Evolutionary conservation across 495 filamentous ascomycete genomes (phyloP).

Genomic region (Talaromyces proteolyticus): DNA sequence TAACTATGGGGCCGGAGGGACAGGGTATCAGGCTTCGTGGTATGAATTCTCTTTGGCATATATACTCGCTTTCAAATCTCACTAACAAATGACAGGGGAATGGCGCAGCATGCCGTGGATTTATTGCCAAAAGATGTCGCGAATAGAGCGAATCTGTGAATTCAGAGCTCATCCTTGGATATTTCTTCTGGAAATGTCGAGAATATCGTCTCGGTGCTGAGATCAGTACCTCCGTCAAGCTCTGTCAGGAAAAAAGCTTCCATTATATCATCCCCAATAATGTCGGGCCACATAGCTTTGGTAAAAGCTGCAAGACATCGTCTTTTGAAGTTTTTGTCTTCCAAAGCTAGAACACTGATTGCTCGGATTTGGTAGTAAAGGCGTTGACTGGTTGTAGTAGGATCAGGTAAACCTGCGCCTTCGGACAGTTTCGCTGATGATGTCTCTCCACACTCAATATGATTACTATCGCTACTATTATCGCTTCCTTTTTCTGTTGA

Average conservation of each 20-base stretch:
- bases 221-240: neutral
- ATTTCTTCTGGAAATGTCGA: neutral
- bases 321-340: neutral
- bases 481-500: neutral
- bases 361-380: constrained; percentile 1
- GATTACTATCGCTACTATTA: neutral
- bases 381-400: neutral
- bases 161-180: neutral
- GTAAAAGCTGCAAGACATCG: constrained; percentile 1
- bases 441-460: neutral
- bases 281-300: neutral
- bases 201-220: neutral
- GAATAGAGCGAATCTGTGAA: neutral
- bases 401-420: neutral
- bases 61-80: neutral
- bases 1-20: neutral
- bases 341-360: neutral
- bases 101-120: neutral
- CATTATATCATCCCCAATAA: neutral
- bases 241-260: neutral
- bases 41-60: neutral
- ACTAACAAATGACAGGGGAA: neutral
- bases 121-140: neutral
- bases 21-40: neutral
- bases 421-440: neutral